Conservation (phyloP, 1,284 basidiomycete genomes). For the Chiua sp. region DNA sequence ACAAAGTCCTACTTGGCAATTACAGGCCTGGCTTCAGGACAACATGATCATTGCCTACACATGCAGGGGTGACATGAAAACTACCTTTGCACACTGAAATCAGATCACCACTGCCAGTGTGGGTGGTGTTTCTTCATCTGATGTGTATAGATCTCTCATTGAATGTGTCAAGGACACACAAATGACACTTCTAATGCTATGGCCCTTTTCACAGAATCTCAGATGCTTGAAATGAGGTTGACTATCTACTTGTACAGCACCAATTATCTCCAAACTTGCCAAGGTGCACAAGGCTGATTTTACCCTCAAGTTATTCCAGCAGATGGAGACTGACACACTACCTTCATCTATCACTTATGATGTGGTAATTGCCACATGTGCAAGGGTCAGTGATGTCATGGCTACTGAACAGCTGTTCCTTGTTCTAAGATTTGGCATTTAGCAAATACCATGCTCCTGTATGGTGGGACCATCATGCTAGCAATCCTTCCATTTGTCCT, state of each 20-base stretch:
- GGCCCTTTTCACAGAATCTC: slow-evolving; percentile 84
- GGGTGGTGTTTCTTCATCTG: slow-evolving; percentile 79
- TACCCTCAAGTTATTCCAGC: slow-evolving; percentile 85
- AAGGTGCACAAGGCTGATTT: slow-evolving; percentile 91
- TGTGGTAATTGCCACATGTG: slow-evolving; percentile 93
- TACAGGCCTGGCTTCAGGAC: slow-evolving; percentile 76
- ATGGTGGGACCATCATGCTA: slow-evolving; percentile 41
- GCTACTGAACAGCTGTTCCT: slow-evolving; percentile 87
- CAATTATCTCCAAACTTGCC: slow-evolving; percentile 92
- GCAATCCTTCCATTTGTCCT: slow-evolving; percentile 44
- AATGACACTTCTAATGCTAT: slow-evolving; percentile 91
- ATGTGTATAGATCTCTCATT: slow-evolving; percentile 92
- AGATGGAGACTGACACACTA: slow-evolving; percentile 72
- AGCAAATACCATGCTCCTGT: slow-evolving; percentile 42
- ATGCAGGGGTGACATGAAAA: slow-evolving; percentile 79
- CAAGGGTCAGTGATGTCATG: slow-evolving; percentile 88
- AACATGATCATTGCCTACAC: slow-evolving; percentile 87
- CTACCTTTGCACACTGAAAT: slow-evolving; percentile 81
- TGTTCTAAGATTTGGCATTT: slow-evolving; percentile 34
- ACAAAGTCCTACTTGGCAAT: slow-evolving; percentile 54
- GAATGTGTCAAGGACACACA: slow-evolving; percentile 87
- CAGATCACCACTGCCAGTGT: slow-evolving; percentile 85
- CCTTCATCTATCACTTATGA: slow-evolving; percentile 95
- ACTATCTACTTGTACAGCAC: slow-evolving; percentile 95
- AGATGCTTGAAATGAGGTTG: slow-evolving; percentile 71